phyloP scores from a whole-genome alignment of 169 alveolate species.

The Eimeria maxima region DNA sequence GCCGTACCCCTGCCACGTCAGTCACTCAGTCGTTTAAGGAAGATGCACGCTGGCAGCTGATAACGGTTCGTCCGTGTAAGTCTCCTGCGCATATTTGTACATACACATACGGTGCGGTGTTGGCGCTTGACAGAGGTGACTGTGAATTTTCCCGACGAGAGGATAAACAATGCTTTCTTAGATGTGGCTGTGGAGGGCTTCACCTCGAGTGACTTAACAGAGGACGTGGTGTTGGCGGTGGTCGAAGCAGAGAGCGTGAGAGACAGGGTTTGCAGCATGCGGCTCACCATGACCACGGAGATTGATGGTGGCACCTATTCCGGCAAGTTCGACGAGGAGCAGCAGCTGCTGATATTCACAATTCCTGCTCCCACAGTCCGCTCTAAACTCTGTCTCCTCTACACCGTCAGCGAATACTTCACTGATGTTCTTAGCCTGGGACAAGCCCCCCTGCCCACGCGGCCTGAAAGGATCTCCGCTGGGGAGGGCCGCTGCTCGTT shows the following conservation, averaged over 20 bases:
- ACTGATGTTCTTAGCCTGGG: slow-evolving; percentile 7
- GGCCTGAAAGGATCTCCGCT: not conserved
- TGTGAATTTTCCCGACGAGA: not conserved
- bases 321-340: not conserved
- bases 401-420: not conserved
- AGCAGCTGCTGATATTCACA: slow-evolving; percentile 5
- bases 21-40: too few species aligned
- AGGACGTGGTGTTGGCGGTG: not conserved
- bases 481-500: slow-evolving; percentile 59
- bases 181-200: slow-evolving; percentile 19
- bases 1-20: not conserved
- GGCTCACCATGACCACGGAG: not conserved
- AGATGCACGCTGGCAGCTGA: not conserved
- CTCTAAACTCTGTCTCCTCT: not conserved
- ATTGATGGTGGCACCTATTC: not conserved
- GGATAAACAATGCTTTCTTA: slow-evolving; percentile 31
- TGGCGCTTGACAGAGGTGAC: slow-evolving; percentile 1
- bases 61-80: not conserved
- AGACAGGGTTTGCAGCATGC: not conserved
- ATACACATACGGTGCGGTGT: not conserved
- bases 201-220: not conserved
- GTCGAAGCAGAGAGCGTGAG: not conserved
- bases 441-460: slow-evolving; percentile 31
- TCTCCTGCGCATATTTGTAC: not conserved
- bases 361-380: slow-evolving; percentile 61